Evolutionary conservation across 257 asterid species (phyloP), one percentile per base, ranked within the genome.

Genomic region (Nemophila menziesii): DNA sequence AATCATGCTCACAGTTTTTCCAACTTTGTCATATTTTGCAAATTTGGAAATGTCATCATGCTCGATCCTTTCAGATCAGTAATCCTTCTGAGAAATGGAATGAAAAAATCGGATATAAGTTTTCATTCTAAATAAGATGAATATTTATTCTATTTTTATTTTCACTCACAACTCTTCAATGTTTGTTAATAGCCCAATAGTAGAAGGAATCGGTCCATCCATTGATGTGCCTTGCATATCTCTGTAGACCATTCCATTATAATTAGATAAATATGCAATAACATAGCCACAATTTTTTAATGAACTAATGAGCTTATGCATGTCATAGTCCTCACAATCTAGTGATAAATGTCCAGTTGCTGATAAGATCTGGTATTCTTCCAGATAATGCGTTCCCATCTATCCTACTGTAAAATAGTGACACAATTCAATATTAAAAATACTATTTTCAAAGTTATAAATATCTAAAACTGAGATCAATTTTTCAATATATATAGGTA

Each of bases 141-240:
- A n/a, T 5, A 11, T 45, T 44, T 42, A 12, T 36, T 54, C 36
- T 29, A 29, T 29, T 7, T 1, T 29, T 29, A 2, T 29, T n/a
- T n/a, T 41, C 26, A 50, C 90, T 79, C 73, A 86, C 96, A 86
- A 19, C 3, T 34, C 3, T 5, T 24, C 17, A 67, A 86, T 48
- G 62, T 58, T 79, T 65, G 5, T 62, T 60, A 79, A 47, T 58
- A 3, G 61, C 54, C 86, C 71, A 58, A 82, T 63, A 11, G 58
- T 41, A 37, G 60, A 59, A 44, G 92, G 92, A 54, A 86, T 63
- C 8, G 97, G 94, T 46, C 93, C 93, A 68, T 72, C 78, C 77
- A 86, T 40, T 54, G 60, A 61, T 8, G 94, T 77, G 43, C 97
- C 97, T 63, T 82, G 85, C 72, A 82, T 55, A 59, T 79, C 77